Conservation (phyloP, 1,139 yeast genomes). For the Yamadazyma spencermartinsiae region DNA sequence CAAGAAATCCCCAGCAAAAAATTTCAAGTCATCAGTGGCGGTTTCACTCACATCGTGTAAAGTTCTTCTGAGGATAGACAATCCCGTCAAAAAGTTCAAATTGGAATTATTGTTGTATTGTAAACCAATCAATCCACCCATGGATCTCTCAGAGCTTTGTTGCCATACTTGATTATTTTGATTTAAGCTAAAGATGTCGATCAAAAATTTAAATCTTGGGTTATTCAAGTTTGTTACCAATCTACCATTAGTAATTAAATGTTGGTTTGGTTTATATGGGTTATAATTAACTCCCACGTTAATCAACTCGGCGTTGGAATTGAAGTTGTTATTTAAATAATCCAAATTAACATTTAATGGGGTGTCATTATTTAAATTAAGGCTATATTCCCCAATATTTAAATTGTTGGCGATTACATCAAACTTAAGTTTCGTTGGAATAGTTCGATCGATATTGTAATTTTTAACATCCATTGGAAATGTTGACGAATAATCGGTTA, state of each 20-base stretch:
- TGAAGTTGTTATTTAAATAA: slow-evolving; percentile 45
- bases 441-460: slow-evolving; percentile 38
- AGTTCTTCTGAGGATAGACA: slow-evolving; percentile 42
- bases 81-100: slow-evolving; percentile 35
- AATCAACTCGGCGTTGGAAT: slow-evolving; percentile 45
- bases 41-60: slow-evolving; percentile 44
- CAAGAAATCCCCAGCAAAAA: slow-evolving; percentile 34
- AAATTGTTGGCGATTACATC: slow-evolving; percentile 36
- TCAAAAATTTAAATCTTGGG: slow-evolving; percentile 40
- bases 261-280: slow-evolving; percentile 49
- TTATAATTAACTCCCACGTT: slow-evolving; percentile 44
- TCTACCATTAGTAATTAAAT: slow-evolving; percentile 35
- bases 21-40: slow-evolving; percentile 34
- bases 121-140: slow-evolving; percentile 49
- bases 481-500: slow-evolving; percentile 33
- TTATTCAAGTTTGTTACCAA: slow-evolving; percentile 39
- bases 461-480: slow-evolving; percentile 24
- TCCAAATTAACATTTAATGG: slow-evolving; percentile 39
- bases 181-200: slow-evolving; percentile 36
- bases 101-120: slow-evolving; percentile 23
- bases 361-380: slow-evolving; percentile 43
- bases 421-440: slow-evolving; percentile 40
- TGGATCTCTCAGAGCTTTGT: slow-evolving; percentile 30
- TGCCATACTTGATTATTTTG: slow-evolving; percentile 46
- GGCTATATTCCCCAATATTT: slow-evolving; percentile 36